Base-by-base conservation (phyloP, 164 flowering plant genomes). In the Vitis labrusca region DNA sequence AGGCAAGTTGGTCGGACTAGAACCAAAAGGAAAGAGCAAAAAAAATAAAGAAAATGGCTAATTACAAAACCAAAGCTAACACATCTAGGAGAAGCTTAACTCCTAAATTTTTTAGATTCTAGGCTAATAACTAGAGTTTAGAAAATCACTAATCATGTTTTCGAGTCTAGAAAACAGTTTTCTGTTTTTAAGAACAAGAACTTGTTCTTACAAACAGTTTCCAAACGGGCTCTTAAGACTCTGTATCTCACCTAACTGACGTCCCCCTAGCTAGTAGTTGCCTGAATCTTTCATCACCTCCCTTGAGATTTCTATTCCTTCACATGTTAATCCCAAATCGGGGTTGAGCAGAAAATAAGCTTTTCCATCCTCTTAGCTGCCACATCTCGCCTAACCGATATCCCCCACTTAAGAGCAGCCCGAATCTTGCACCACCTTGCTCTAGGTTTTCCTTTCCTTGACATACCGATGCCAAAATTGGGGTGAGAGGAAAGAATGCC, bases 351-450 rank as follows among this genome's bases (percentile, higher is more conserved):
- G 44, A 37, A 61, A 10, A 13, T 1, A 62, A 16, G 51, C 58
- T 52, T 65, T 60, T 71, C 69, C 71, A 61, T 73, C 66, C 73
- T 84, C 78, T 66, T 83, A 48, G 82, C 84, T 71, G 90, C 86
- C 29, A 69, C 61, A 13, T 48, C 63, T 47, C 73, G 66, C 74
- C 74, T 78, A 14, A 79, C 71, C 3, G 73, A 61, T 23, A 85
- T 71, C 48, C 73, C 72, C 83, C 80, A 82, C 71, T 75, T 82
- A 55, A 89, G n/a, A 23, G 76, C 85, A 30, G 91, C 87, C 54
- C 78, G 75, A 11, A 87, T 69, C 82, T 83, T 87, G 51, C 81
- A 81, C 90, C 92, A 89, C 23, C 80, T 60, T 49, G 78, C 78
- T 62, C 67, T 74, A 48, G 78, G 71, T 23, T 52, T 78, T 50